Percentiles rank a stretch among this genome's conserved stretches.
phyloP scores from a whole-genome alignment of 2,329 filamentous ascomycete genomes.

The Colletotrichum tamarilloi region DNA sequence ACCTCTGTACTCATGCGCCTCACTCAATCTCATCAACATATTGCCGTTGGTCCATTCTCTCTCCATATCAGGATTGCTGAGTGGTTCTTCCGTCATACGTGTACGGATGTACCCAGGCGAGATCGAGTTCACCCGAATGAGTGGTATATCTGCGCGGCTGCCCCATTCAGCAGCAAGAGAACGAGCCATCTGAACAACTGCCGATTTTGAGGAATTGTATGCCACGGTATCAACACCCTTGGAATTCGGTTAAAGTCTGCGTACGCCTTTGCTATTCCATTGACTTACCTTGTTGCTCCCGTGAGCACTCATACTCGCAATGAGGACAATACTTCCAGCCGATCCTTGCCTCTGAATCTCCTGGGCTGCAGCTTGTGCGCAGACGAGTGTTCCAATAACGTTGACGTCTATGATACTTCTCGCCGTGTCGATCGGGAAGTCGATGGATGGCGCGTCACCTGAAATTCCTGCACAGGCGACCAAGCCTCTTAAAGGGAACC shows the following conservation, averaged over 20 bases:
- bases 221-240: not conserved
- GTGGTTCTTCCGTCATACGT: not conserved
- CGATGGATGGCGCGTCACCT: not conserved
- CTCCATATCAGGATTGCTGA: not conserved
- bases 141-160: not conserved
- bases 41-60: not conserved
- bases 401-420: not conserved
- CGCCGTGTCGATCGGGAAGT: not conserved
- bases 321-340: not conserved
- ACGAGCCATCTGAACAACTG: not conserved
- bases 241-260: not conserved
- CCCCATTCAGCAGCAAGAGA: not conserved
- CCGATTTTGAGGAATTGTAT: not conserved
- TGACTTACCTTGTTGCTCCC: not conserved
- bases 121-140: not conserved
- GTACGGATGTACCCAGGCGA: not conserved
- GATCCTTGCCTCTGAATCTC: not conserved
- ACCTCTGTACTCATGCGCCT: not conserved
- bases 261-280: not conserved
- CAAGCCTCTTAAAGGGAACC: not conserved
- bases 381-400: not conserved
- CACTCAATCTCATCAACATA: not conserved
- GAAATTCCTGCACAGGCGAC: not conserved
- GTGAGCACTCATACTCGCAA: not conserved
- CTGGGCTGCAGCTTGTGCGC: not conserved